phyloP scores from a whole-genome alignment of 2,329 filamentous ascomycete genomes.

The Lecanosticta acicola region DNA sequence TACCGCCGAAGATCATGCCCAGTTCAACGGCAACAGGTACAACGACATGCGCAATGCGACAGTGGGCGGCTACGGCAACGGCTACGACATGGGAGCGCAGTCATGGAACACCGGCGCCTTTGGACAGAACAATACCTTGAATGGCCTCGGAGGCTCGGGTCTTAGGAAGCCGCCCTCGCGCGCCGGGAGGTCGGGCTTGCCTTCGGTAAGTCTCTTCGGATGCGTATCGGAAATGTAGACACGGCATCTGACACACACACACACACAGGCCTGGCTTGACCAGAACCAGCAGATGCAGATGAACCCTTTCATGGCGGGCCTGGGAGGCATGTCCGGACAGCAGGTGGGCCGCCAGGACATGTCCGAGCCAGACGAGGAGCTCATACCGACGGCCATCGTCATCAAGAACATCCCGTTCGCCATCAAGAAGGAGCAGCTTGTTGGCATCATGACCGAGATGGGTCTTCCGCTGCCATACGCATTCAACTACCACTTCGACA shows the following conservation, averaged over 20 bases:
- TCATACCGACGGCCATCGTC: slow-evolving; percentile 96
- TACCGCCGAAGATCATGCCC: slow-evolving; percentile 59
- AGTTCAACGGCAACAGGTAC: slow-evolving; percentile 50
- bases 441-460: slow-evolving; percentile 89
- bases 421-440: slow-evolving; percentile 92
- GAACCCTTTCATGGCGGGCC: slow-evolving; percentile 43
- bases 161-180: slow-evolving; percentile 49
- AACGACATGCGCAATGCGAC: slow-evolving; percentile 56
- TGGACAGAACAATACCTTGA: slow-evolving; percentile 57
- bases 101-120: slow-evolving; percentile 76
- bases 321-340: slow-evolving; percentile 31
- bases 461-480: slow-evolving; percentile 91
- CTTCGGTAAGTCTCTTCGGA: slow-evolving; percentile 57
- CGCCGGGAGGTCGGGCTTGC: slow-evolving; percentile 57
- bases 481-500: slow-evolving; percentile 99
- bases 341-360: slow-evolving; percentile 42
- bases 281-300: slow-evolving; percentile 43
- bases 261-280: slow-evolving; percentile 57
- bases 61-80: slow-evolving; percentile 56
- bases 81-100: slow-evolving; percentile 66
- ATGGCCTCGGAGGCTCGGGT: slow-evolving; percentile 24
- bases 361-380: slow-evolving; percentile 65
- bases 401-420: slow-evolving; percentile 99
- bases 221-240: slow-evolving; percentile 5
- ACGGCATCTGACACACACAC: slow-evolving; percentile 21